Evolutionary conservation across 2,329 filamentous ascomycete species (phyloP).

Genomic region (Clonostachys solani): DNA sequence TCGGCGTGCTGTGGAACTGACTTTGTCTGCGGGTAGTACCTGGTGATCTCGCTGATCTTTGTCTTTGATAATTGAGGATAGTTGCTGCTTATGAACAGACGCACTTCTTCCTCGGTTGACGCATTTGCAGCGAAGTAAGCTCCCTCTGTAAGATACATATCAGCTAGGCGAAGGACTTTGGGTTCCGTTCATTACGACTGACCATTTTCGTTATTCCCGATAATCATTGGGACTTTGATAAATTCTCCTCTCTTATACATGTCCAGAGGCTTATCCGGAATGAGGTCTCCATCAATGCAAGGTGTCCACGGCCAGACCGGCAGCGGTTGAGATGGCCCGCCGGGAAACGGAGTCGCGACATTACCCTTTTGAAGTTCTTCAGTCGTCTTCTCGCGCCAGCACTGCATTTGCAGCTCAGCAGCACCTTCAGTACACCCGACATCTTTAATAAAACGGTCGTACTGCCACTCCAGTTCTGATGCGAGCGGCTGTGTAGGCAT

Average conservation of each 20-base stretch:
- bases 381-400: conserved; percentile 30
- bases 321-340: conserved; percentile 22
- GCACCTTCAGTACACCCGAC: conserved; percentile 23
- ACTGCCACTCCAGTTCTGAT: conserved; percentile 42
- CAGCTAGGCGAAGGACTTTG: background rate
- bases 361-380: conserved; percentile 34
- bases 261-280: conserved; percentile 33
- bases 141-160: conserved; percentile 30
- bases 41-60: conserved; percentile 26
- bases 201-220: conserved; percentile 39
- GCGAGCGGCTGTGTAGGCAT: conserved; percentile 41
- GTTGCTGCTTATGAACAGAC: conserved; percentile 39
- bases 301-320: conserved; percentile 44
- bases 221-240: conserved; percentile 36
- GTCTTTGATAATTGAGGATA: conserved; percentile 34
- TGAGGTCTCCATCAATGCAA: conserved; percentile 40
- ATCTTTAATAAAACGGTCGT: conserved; percentile 26
- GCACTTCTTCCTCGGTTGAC: conserved; percentile 22
- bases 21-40: conserved; percentile 28
- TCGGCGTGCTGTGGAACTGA: conserved; percentile 27
- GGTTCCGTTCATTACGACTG: conserved; percentile 5
- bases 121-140: conserved; percentile 36
- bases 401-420: conserved; percentile 24
- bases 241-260: conserved; percentile 33
- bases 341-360: conserved; percentile 30